phyloP scores from a whole-genome alignment of 257 asterid genomes.

The Catharanthus roseus region DNA sequence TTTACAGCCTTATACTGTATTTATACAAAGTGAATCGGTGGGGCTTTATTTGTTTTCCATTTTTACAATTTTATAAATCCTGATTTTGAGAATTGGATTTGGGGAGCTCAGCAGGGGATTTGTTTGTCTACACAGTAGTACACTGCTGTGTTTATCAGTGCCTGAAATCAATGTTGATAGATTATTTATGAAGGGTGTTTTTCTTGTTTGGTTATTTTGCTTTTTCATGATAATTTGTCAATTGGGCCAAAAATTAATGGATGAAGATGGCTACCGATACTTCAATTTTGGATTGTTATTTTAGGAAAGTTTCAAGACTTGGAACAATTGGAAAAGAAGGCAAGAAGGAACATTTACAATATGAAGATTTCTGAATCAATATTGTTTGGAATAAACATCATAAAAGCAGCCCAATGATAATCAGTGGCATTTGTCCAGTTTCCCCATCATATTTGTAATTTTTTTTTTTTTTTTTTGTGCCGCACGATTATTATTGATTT shows the following conservation, averaged over 20 bases:
- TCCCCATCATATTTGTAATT: not conserved
- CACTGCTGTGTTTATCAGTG: slow-evolving; percentile 1
- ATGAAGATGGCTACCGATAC: too few relatives aligned
- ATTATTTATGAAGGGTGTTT: not conserved
- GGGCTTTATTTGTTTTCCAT: not conserved
- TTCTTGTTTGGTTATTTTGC: not conserved
- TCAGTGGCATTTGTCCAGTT: not conserved
- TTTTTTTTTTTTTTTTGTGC: too few relatives aligned
- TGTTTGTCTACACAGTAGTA: not conserved
- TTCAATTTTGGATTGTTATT: not conserved
- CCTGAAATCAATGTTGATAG: not conserved
- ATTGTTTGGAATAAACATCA: not conserved
- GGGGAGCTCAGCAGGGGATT: slow-evolving; percentile 1
- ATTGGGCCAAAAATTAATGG: too few relatives aligned
- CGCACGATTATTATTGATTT: too few relatives aligned
- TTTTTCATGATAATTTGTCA: not conserved
- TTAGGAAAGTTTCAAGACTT: not conserved
- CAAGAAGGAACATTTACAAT: too few relatives aligned
- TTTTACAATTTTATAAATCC: not conserved
- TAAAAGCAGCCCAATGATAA: not conserved
- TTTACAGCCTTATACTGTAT: not conserved
- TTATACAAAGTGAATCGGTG: not conserved
- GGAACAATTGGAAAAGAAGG: not conserved
- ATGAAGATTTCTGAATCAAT: not conserved
- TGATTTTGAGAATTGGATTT: too few relatives aligned